Conservation (phyloP, 495 filamentous ascomycete genomes). For the Copromyces sp. region DNA sequence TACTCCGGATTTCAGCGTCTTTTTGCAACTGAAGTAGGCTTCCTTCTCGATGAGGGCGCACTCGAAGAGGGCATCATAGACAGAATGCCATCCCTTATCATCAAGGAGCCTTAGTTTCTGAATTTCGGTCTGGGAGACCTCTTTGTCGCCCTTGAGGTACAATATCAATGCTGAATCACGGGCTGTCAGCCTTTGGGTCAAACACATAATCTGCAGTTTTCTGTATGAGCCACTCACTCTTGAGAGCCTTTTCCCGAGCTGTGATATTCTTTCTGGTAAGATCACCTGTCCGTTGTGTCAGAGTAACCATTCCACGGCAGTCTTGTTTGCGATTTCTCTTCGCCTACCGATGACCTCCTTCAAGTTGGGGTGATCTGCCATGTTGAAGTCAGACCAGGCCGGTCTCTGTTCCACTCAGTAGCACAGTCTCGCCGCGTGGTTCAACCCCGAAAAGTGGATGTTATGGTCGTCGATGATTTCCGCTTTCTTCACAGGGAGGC, state of each 20-base stretch:
- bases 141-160: slow-evolving; percentile 15
- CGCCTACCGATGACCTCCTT: slow-evolving; percentile 17
- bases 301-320: background rate
- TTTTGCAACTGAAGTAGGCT: slow-evolving; percentile 44
- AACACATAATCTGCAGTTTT: slow-evolving; percentile 43
- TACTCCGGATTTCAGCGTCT: slow-evolving; percentile 24
- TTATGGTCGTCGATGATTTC: background rate
- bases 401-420: background rate
- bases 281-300: slow-evolving; percentile 4
- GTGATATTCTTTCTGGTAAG: slow-evolving; percentile 6
- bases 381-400: background rate
- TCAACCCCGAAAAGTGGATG: background rate
- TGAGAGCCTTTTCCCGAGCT: slow-evolving; percentile 22
- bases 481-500: background rate
- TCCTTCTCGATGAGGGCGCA: slow-evolving; percentile 57
- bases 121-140: background rate
- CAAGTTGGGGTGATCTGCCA: slow-evolving; percentile 13
- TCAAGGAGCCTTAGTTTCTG: slow-evolving; percentile 27
- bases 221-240: slow-evolving; percentile 20
- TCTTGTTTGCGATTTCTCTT: background rate
- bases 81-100: slow-evolving; percentile 69
- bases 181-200: slow-evolving; percentile 24
- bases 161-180: slow-evolving; percentile 35
- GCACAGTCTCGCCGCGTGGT: background rate
- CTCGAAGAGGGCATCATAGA: slow-evolving; percentile 74